Percentiles rank a stretch among this genome's conserved stretches.
These are phyloP conservation scores for Kondoa subrosea DNA, from an alignment of 768 basidiomycete species.

Conservation along the genomic window DNA sequence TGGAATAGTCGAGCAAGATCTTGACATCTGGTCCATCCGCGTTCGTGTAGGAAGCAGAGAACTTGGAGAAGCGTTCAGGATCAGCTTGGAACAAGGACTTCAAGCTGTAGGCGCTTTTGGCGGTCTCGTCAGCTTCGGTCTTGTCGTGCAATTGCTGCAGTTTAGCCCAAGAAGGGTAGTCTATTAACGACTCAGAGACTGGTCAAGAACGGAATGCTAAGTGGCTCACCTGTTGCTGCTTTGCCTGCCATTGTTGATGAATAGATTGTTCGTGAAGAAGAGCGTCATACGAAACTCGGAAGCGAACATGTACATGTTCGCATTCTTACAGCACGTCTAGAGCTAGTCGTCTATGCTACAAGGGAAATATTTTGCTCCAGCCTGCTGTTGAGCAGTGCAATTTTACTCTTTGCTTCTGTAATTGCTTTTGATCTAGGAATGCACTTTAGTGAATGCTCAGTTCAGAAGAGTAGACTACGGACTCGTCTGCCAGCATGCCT, in stretches of 20 bases:
- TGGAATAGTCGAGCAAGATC: slow-evolving; percentile 88
- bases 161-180: slow-evolving; percentile 77
- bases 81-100: slow-evolving; percentile 85
- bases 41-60: slow-evolving; percentile 50
- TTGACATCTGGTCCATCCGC: slow-evolving; percentile 48
- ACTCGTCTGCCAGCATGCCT: background rate
- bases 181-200: slow-evolving; percentile 34
- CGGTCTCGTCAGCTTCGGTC: slow-evolving; percentile 32
- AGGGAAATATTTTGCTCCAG: no score
- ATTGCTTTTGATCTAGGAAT: background rate
- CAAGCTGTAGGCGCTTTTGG: slow-evolving; percentile 58
- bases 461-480: background rate
- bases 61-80: slow-evolving; percentile 67
- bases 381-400: background rate
- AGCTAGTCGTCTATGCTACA: no score
- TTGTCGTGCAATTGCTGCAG: slow-evolving; percentile 55
- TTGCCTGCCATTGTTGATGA: background rate
- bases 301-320: no score
- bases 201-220: background rate
- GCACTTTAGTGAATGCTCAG: background rate
- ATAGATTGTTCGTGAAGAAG: background rate
- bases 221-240: background rate
- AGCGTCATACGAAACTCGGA: no score
- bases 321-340: no score
- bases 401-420: background rate